Evolutionary conservation across 805 yeast genomes (phyloP).

Genomic region (Yamadazyma insecticola): DNA sequence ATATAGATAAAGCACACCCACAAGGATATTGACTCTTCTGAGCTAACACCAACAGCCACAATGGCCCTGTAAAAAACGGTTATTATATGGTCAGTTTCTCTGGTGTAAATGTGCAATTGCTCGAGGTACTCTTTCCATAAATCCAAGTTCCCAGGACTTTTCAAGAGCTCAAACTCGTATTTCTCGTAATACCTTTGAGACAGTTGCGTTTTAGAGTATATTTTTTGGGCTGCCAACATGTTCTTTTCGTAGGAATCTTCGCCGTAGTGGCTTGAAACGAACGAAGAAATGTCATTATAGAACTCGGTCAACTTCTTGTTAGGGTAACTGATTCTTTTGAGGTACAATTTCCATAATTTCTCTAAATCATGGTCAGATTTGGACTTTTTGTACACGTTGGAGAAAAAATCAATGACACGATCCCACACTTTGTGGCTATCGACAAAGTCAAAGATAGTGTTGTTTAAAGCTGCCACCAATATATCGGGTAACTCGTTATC

Average conservation of each 20-base stretch:
- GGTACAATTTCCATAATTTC: constrained; percentile 16
- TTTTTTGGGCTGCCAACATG: constrained; percentile 33
- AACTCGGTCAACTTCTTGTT: constrained; percentile 39
- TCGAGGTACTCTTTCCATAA: constrained; percentile 32
- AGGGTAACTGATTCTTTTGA: constrained; percentile 34
- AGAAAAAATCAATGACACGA: constrained; percentile 6
- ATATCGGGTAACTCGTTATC: constrained; percentile 7
- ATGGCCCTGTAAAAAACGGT: constrained; percentile 30
- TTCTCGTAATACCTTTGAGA: constrained; percentile 28
- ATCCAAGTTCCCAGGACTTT: constrained; percentile 11
- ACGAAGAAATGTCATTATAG: constrained; percentile 33
- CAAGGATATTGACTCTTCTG: constrained; percentile 13
- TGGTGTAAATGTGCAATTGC: constrained; percentile 18
- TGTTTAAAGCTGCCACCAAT: constrained; percentile 16
- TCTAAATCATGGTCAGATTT: constrained; percentile 13
- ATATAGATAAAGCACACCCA: constrained; percentile 27
- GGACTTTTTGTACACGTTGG: constrained; percentile 3
- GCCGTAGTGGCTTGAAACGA: constrained; percentile 29
- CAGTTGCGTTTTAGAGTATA: constrained; percentile 24
- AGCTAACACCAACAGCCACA: constrained; percentile 3
- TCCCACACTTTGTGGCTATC: constrained; percentile 9
- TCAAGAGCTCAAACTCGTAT: constrained; percentile 23
- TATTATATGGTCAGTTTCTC: constrained; percentile 9
- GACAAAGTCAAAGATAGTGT: constrained; percentile 21
- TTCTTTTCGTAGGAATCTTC: constrained; percentile 24